Conservation (phyloP, 345 rosid genomes). For the Linum lewisii region DNA sequence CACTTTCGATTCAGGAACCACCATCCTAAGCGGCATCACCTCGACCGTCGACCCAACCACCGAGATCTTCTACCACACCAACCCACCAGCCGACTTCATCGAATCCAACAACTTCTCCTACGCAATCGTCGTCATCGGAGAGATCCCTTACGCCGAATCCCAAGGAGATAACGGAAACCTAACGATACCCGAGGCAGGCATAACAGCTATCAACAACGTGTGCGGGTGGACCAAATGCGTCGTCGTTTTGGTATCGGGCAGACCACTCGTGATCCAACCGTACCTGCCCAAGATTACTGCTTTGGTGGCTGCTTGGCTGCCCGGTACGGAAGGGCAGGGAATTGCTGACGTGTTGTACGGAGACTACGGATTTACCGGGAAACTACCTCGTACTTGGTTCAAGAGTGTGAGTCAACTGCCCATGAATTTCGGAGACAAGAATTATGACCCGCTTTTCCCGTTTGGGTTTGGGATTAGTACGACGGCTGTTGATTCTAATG, state of each 20-base stretch:
- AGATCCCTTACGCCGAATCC: background rate
- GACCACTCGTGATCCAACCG: conserved; percentile 1
- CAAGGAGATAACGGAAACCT: background rate
- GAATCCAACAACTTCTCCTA: conserved; percentile 4
- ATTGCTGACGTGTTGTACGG: conserved; percentile 1
- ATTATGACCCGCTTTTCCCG: conserved; percentile 1
- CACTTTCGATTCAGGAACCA: background rate
- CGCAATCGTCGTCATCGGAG: background rate
- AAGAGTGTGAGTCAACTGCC: background rate
- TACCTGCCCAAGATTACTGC: background rate
- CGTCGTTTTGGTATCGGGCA: background rate
- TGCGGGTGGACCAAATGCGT: background rate
- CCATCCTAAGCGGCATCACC: conserved; percentile 5
- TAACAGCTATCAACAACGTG: background rate
- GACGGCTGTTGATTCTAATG: background rate
- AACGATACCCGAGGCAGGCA: background rate
- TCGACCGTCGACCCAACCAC: conserved; percentile 2
- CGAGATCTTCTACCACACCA: background rate
- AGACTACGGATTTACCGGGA: conserved; percentile 4
- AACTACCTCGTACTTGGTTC: conserved; percentile 3
- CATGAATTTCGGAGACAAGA: conserved; percentile 2
- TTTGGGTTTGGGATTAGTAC: background rate
- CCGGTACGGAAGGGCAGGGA: conserved; percentile 1
- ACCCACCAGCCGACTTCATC: background rate
- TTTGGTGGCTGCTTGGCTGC: background rate